These are phyloP conservation scores for Phytophthora niederhauseri DNA, from an alignment of 352 stramenopile genomes.

Conservation along the genomic window DNA sequence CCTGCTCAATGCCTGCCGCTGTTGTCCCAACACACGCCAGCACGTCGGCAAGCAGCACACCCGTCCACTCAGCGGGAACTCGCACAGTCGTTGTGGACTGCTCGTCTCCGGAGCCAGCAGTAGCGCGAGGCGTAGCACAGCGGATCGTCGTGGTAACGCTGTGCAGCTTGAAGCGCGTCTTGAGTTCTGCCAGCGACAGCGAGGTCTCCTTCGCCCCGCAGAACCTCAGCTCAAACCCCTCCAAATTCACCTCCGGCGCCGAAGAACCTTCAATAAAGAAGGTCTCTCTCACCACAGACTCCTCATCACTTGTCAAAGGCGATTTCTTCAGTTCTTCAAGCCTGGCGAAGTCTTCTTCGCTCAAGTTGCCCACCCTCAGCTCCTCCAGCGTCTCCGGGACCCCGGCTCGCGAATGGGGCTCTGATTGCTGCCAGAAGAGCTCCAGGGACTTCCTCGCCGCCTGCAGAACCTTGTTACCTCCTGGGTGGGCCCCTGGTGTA, in stretches of 20 bases:
- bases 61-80: constrained; percentile 92
- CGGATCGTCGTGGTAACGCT: constrained; percentile 87
- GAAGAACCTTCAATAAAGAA: constrained; percentile 24
- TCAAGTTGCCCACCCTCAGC: constrained; percentile 30
- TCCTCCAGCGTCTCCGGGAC: constrained; percentile 17
- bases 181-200: constrained; percentile 90
- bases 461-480: constrained; percentile 25
- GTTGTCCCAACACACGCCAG: constrained; percentile 68
- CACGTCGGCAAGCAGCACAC: constrained; percentile 90
- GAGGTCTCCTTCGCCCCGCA: constrained; percentile 21
- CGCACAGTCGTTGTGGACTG: constrained; percentile 26
- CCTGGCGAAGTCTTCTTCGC: constrained; percentile 18
- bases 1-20: constrained; percentile 33
- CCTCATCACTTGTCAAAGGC: not conserved
- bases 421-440: constrained; percentile 31
- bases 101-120: constrained; percentile 34
- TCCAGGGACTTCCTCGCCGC: constrained; percentile 30
- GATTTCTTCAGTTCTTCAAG: constrained; percentile 19
- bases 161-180: constrained; percentile 76
- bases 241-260: constrained; percentile 1
- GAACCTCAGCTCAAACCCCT: constrained; percentile 24
- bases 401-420: constrained; percentile 16
- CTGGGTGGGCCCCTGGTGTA: constrained; percentile 15
- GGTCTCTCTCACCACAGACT: constrained; percentile 1
- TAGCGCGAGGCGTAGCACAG: constrained; percentile 71